These are phyloP conservation scores for Hemisphaericaspora xylofermentans DNA, from an alignment of 1,139 yeast genomes.

Conservation along the genomic window DNA sequence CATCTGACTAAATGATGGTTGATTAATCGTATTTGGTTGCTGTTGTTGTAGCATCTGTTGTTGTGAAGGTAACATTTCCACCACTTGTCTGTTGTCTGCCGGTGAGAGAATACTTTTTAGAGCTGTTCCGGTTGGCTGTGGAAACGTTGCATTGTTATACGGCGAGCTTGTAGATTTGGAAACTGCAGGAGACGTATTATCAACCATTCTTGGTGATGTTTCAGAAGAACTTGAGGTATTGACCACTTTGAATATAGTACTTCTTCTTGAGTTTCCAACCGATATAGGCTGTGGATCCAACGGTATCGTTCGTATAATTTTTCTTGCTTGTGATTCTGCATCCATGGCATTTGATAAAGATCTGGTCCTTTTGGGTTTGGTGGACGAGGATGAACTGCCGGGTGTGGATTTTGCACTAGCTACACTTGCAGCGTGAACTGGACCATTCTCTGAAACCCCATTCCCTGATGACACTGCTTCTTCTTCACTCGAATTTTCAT, in stretches of 20 bases:
- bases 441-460: conserved; percentile 17
- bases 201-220: conserved; percentile 24
- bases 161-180: conserved; percentile 2
- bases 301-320: conserved; percentile 73
- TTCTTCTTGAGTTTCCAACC: conserved; percentile 32
- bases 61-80: conserved; percentile 5
- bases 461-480: conserved; percentile 25
- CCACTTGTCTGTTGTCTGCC: not conserved
- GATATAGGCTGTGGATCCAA: conserved; percentile 77
- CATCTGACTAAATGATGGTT: conserved; percentile 9
- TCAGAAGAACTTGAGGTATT: conserved; percentile 31
- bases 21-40: conserved; percentile 8
- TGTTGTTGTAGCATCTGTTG: conserved; percentile 7
- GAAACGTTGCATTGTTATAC: not conserved
- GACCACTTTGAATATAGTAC: conserved; percentile 41
- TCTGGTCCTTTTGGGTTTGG: conserved; percentile 38
- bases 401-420: conserved; percentile 40
- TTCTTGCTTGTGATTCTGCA: conserved; percentile 71
- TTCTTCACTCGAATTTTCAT: conserved; percentile 19
- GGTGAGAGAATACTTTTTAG: not conserved
- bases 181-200: conserved; percentile 11
- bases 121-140: not conserved
- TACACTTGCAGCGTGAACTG: conserved; percentile 6
- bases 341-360: conserved; percentile 53
- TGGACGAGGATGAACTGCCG: conserved; percentile 33